phyloP scores from a whole-genome alignment of 768 basidiomycete species.

The Collybiopsis confluens region DNA sequence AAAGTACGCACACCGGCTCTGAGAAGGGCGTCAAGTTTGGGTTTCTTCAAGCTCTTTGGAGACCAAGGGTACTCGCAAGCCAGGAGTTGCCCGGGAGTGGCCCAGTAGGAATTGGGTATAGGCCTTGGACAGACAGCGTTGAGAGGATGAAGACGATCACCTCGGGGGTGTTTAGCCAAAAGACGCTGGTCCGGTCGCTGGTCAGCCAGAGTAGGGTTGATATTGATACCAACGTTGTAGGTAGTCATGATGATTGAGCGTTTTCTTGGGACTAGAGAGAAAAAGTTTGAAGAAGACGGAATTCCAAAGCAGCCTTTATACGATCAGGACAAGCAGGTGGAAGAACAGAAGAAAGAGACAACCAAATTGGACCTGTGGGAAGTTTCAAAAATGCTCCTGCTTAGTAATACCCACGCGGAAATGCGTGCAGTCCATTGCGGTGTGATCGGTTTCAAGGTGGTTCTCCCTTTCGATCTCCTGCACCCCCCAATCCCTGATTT shows the following conservation, averaged over 20 bases:
- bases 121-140: constrained; percentile 38
- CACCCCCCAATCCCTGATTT: too few species aligned
- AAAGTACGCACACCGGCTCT: constrained; percentile 73
- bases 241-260: not conserved
- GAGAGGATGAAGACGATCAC: constrained; percentile 10
- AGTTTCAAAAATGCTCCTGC: too few species aligned
- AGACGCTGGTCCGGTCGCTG: constrained; percentile 12
- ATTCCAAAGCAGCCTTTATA: not conserved
- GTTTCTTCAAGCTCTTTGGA: constrained; percentile 49
- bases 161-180: constrained; percentile 11
- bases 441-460: too few species aligned
- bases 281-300: not conserved
- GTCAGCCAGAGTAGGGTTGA: not conserved
- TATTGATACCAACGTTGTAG: not conserved
- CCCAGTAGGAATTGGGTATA: constrained; percentile 86
- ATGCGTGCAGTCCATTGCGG: too few species aligned
- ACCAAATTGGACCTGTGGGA: not conserved
- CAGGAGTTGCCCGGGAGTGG: constrained; percentile 61
- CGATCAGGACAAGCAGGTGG: not conserved
- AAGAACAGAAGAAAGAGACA: not conserved
- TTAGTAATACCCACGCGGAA: too few species aligned
- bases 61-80: constrained; percentile 84
- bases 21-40: constrained; percentile 73
- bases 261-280: not conserved
- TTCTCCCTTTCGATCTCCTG: too few species aligned